Base-by-base conservation (phyloP, 192 early-diverging fungal species). In the Mortierella claussenii region DNA sequence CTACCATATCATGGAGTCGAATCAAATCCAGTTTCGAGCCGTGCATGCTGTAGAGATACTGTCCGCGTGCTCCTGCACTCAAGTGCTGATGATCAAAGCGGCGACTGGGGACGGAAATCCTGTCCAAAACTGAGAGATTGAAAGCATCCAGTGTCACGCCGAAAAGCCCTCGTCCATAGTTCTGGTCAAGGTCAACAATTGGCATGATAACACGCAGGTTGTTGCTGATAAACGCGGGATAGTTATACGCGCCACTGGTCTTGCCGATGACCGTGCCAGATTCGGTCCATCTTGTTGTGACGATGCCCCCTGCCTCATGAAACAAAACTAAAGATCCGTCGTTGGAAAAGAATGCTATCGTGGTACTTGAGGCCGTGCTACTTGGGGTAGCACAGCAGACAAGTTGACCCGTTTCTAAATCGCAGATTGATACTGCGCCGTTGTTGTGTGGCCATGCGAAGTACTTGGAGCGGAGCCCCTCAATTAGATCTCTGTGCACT, bases 1-100 rank as follows among this genome's bases (percentile, higher is more conserved):
- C 18, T 8, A 32, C 28, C 12, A 17, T 5, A n/a, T 48, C 31
- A 3, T 15, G 4, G 3, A 58, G 2, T 30, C 17, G 2, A 18
- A 31, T 4, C 6, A 50, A n/a, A 18, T 51, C 48, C 31, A 62
- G 21, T 21, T 62, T 62, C 10, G 60, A 62, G 5, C 60, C 60
- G 51, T 62, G 31, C 2, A 26, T 0, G 4, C 47, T 7, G 20
- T 47, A 47, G 15, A 62, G 6, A 21, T 1, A 13, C 60, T 46
- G 31, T 2, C 23, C 0, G 6, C 27, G 4, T 6, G 42, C 23
- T n/a, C 21, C 56, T 3, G 56, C 18, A 31, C 1, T 4, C 13
- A 30, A 49, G 10, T 60, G 58, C 20, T 60, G 45, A 2, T 51
- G 23, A n/a, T n/a, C n/a, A n/a, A n/a, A n/a, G n/a, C n/a, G 20